phyloP scores from a whole-genome alignment of 192 early-diverging fungal species.

The Entomortierella chlamydospora region DNA sequence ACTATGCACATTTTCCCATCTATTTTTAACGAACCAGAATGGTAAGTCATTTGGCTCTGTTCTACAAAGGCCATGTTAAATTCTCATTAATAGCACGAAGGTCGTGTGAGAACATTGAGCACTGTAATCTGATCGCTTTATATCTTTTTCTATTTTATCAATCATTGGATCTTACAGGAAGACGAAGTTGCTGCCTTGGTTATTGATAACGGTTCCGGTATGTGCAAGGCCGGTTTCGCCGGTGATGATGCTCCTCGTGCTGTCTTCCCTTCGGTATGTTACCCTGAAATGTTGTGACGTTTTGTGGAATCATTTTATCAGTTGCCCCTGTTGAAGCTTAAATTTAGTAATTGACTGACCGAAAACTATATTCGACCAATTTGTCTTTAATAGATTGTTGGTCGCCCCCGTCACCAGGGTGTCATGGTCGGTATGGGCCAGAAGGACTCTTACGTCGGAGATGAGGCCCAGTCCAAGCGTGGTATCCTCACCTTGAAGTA shows the following conservation, averaged over 20 bases:
- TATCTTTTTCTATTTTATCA: neutral
- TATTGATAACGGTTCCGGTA: slow-evolving; percentile 94
- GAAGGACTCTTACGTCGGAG: slow-evolving; percentile 92
- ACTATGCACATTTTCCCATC: neutral
- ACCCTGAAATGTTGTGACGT: slow-evolving; percentile 22
- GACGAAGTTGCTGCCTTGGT: slow-evolving; percentile 91
- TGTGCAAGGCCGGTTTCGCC: slow-evolving; percentile 96
- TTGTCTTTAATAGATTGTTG: slow-evolving; percentile 81
- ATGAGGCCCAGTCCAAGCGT: slow-evolving; percentile 92
- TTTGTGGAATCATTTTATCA: neutral
- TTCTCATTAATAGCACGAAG: neutral
- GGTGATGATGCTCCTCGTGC: slow-evolving; percentile 92
- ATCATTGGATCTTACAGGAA: slow-evolving; percentile 52
- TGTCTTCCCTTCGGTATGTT: slow-evolving; percentile 63
- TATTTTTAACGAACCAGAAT: slow-evolving; percentile 10
- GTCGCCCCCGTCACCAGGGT: slow-evolving; percentile 88
- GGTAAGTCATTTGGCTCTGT: neutral
- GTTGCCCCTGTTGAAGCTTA: neutral
- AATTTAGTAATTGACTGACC: neutral
- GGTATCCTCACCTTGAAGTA: slow-evolving; percentile 89
- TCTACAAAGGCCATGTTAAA: neutral
- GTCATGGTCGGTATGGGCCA: slow-evolving; percentile 94
- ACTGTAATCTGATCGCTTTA: neutral
- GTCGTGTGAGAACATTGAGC: neutral
- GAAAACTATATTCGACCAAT: neutral